Evolutionary conservation across 2,329 filamentous ascomycete species (phyloP).

Genomic region (Podosphaera xanthii): DNA sequence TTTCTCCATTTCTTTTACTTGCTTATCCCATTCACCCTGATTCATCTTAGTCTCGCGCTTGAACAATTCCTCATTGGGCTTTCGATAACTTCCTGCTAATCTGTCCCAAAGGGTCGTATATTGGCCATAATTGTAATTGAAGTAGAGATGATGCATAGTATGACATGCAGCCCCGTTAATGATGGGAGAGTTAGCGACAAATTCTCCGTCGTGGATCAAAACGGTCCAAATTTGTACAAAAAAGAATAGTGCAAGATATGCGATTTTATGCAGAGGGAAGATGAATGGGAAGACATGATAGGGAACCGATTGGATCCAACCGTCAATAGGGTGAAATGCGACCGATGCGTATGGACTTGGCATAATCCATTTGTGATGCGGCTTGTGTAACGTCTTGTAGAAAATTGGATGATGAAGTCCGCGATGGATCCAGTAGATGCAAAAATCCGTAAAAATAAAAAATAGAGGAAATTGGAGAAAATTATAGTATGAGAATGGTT

Average conservation of each 20-base stretch:
- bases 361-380: conserved; percentile 99
- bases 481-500: conserved; percentile 58
- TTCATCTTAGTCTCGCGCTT: conserved; percentile 69
- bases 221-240: conserved; percentile 97
- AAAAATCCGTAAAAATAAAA: conserved; percentile 69
- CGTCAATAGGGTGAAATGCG: conserved; percentile 86
- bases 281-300: conserved; percentile 88
- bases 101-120: conserved; percentile 87
- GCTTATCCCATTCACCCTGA: conserved; percentile 54
- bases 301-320: conserved; percentile 67
- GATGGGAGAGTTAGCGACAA: conserved; percentile 70
- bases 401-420: conserved; percentile 56
- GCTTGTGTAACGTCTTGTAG: conserved; percentile 86
- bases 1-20: conserved; percentile 52
- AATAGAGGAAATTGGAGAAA: conserved; percentile 70
- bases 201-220: conserved; percentile 89
- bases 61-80: conserved; percentile 72
- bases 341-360: conserved; percentile 81
- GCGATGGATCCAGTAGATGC: conserved; percentile 82
- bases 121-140: conserved; percentile 85
- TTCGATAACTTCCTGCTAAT: conserved; percentile 63
- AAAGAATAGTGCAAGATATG: conserved; percentile 64
- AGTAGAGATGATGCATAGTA: conserved; percentile 71
- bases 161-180: conserved; percentile 92
- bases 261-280: conserved; percentile 79